Percentiles rank a stretch among this genome's conserved stretches.
Conservation (phyloP, 306 rosid genomes). For the Bauhinia variegata region DNA sequence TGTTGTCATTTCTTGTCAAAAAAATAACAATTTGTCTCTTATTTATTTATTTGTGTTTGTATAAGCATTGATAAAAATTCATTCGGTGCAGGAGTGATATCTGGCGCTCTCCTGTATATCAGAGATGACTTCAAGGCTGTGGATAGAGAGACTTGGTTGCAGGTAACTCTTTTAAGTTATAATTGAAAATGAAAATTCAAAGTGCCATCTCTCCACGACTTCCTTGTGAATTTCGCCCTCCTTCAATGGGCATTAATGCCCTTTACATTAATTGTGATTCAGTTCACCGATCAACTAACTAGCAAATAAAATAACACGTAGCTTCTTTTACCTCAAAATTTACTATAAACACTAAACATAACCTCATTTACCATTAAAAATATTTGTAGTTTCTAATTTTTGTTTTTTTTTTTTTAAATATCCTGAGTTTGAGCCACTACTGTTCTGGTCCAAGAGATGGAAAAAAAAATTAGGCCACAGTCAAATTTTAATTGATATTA, state of each 20-base stretch:
- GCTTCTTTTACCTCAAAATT: background rate
- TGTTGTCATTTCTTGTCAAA: background rate
- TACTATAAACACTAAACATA: background rate
- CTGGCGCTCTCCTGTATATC: conserved; percentile 67
- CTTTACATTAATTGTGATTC: background rate
- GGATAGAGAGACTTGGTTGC: conserved; percentile 47
- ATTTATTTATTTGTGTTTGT: background rate
- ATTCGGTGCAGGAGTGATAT: conserved; percentile 55
- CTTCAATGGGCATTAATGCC: background rate
- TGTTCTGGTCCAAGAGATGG: too few relatives aligned
- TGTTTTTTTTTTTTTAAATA: background rate
- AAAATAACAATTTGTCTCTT: too few relatives aligned
- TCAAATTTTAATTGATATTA: too few relatives aligned
- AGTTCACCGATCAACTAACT: background rate
- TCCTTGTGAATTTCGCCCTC: conserved; percentile 20
- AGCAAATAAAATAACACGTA: background rate
- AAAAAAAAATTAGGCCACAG: too few relatives aligned
- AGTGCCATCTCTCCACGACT: background rate
- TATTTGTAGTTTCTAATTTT: too few relatives aligned
- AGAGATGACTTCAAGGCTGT: conserved; percentile 61
- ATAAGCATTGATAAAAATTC: background rate
- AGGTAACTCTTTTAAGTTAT: conserved; percentile 40
- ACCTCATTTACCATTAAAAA: too few relatives aligned
- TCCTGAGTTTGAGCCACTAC: too few relatives aligned
- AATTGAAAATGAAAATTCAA: too few relatives aligned